Percentiles rank a stretch among this genome's conserved stretches.
Evolutionary conservation across 345 rosid species (phyloP).

Genomic region (Eucalyptus coolabah): DNA sequence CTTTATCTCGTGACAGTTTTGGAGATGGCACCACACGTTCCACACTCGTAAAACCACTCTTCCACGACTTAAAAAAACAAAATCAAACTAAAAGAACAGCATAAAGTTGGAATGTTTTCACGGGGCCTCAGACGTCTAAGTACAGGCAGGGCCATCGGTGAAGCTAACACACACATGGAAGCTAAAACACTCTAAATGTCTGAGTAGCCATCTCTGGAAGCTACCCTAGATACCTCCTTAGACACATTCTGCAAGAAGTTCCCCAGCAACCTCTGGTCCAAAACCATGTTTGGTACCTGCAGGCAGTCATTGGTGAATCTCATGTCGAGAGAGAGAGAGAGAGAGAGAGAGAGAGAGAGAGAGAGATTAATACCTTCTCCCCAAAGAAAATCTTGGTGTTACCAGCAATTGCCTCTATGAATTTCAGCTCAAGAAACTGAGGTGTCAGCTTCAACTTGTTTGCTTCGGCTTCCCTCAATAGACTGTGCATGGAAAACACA

Average conservation of each 20-base stretch:
- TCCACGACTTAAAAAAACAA: not conserved
- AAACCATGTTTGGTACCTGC: slow-evolving; percentile 77
- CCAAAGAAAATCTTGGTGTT: slow-evolving; percentile 91
- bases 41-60: rapidly evolving
- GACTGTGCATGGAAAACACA: slow-evolving; percentile 14
- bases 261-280: slow-evolving; percentile 83
- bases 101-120: no score
- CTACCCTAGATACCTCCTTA: not conserved
- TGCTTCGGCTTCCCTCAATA: slow-evolving; percentile 80
- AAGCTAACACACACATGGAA: not conserved
- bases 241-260: slow-evolving; percentile 44
- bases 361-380: slow-evolving; percentile 41
- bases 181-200: not conserved
- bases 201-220: not conserved
- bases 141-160: no score
- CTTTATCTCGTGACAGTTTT: not conserved
- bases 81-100: not conserved
- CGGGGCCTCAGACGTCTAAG: not conserved
- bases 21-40: not conserved
- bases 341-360: not conserved
- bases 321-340: not conserved
- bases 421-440: slow-evolving; percentile 78
- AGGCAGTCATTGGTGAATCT: not conserved
- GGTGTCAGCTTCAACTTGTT: slow-evolving; percentile 87
- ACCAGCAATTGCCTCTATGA: slow-evolving; percentile 75